phyloP scores from a whole-genome alignment of 2,329 filamentous ascomycete genomes.

The Ophiostoma pallidulum region DNA sequence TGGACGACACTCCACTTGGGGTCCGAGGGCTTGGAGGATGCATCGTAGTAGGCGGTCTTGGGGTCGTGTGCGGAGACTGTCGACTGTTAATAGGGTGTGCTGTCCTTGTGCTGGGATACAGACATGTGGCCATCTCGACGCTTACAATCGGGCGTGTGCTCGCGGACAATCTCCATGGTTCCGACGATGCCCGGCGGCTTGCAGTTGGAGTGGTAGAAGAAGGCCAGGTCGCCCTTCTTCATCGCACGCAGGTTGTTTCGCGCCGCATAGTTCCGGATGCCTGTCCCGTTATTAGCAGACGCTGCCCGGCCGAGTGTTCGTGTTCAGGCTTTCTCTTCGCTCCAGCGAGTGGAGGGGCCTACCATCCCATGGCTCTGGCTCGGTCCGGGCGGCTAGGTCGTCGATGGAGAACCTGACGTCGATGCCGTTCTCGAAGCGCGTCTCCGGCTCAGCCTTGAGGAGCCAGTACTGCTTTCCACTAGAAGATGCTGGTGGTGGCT shows the following conservation, averaged over 20 bases:
- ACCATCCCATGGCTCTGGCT: conserved; percentile 90
- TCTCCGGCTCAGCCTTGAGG: conserved; percentile 81
- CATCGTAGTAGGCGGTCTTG: conserved; percentile 72
- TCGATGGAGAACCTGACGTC: conserved; percentile 95
- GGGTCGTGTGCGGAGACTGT: conserved; percentile 61
- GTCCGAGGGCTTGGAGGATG: conserved; percentile 57
- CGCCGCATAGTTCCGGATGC: conserved; percentile 49
- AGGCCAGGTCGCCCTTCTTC: conserved; percentile 83
- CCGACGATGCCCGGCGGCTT: conserved; percentile 83
- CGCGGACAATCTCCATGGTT: conserved; percentile 78
- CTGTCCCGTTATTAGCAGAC: conserved; percentile 23
- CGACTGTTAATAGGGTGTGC: not conserved
- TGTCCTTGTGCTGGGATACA: too few species aligned
- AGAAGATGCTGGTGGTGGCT: too few species aligned
- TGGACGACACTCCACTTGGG: conserved; percentile 86
- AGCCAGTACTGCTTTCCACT: conserved; percentile 54
- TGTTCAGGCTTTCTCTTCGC: too few species aligned
- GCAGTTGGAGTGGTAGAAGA: conserved; percentile 96
- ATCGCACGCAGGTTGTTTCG: conserved; percentile 86
- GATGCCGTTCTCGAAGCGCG: conserved; percentile 73
- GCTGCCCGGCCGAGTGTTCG: too few species aligned
- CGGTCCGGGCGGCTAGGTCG: conserved; percentile 61
- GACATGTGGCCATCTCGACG: conserved; percentile 12
- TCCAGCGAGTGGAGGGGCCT: conserved; percentile 12
- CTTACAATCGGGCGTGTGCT: conserved; percentile 70